Evolutionary conservation across 176 grass and related monocot species (phyloP), one percentile per base, ranked within the genome.

Genomic region (Raddia distichophylla): DNA sequence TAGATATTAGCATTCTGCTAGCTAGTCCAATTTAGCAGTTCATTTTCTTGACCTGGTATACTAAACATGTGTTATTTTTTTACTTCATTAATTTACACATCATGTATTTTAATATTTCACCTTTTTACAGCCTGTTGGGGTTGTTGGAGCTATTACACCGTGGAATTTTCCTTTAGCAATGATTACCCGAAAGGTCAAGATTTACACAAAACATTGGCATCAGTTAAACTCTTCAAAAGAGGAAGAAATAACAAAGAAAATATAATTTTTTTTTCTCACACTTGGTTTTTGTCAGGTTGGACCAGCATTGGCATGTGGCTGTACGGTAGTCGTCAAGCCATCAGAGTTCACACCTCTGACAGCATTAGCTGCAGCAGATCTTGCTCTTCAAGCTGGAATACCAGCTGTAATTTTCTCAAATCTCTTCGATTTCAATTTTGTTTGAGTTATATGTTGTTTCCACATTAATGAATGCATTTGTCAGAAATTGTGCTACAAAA

Each of bases 151-250:
- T 82, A 95, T 98, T 79, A 95, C 96, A 37, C 96, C 96, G 48
- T 98, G 96, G 96, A 98, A 98, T 68, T 98, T 98, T 76, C 96
- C 96, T 86, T 86, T 98, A 73, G 96, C 96, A 54, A 98, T 98
- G 96, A 98, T 95, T 88, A 98, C 96, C 65, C 79, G 96, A 70
- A 98, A 98, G 96, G 96, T 98, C 22, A 67, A 81, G 16, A 48
- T 65, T 53, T 60, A 70, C 51, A 64, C 20, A 58, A 65, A 62
- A 84, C 50, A 77, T 64, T 7, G 78, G 5, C 52, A 22, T 80
- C 34, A n/a, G 15, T 27, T 40, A 44, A 49, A 58, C 22, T 79
- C 13, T 89, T 66, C 7, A 10, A 64, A 85, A 51, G 1, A 50
- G 19, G 3, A 59, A 59, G 19, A 56, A 12, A 71, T 12, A 32